Evolutionary conservation across 164 flowering plant genomes (phyloP).

Genomic region (Macadamia integrifolia): DNA sequence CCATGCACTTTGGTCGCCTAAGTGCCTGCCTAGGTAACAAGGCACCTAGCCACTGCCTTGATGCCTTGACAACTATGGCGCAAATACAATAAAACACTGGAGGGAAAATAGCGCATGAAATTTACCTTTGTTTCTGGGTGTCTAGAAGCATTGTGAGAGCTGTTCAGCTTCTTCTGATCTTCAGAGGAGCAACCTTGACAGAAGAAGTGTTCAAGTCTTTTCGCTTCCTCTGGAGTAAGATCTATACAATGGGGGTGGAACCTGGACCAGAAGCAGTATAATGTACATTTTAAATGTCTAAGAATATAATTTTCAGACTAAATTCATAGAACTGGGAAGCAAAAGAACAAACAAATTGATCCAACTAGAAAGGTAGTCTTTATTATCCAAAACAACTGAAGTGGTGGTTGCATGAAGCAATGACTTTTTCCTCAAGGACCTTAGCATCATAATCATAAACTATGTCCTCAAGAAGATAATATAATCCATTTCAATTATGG

Average conservation of each 20-base stretch:
- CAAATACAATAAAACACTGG: not conserved
- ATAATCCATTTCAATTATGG: too few relatives aligned
- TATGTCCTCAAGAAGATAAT: too few relatives aligned
- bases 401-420: too few relatives aligned
- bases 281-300: not conserved
- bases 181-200: slow-evolving; percentile 60
- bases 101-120: slow-evolving; percentile 1
- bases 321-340: not conserved
- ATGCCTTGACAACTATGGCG: too few relatives aligned
- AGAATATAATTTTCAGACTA: not conserved
- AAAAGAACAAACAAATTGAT: not conserved
- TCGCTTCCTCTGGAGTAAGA: slow-evolving; percentile 67
- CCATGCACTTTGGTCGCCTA: too few relatives aligned
- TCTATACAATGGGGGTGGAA: slow-evolving; percentile 77
- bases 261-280: slow-evolving; percentile 38
- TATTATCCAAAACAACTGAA: too few relatives aligned
- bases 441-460: too few relatives aligned
- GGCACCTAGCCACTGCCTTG: too few relatives aligned
- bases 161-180: slow-evolving; percentile 50
- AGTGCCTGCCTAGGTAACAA: too few relatives aligned
- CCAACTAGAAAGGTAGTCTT: not conserved
- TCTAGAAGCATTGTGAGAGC: slow-evolving; percentile 35
- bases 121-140: slow-evolving; percentile 57
- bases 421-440: too few relatives aligned
- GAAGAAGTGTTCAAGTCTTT: slow-evolving; percentile 63